Percentiles rank a stretch among this genome's conserved stretches.
Evolutionary conservation across 768 basidiomycete species (phyloP).

Genomic region (Leccinum truebloodii): DNA sequence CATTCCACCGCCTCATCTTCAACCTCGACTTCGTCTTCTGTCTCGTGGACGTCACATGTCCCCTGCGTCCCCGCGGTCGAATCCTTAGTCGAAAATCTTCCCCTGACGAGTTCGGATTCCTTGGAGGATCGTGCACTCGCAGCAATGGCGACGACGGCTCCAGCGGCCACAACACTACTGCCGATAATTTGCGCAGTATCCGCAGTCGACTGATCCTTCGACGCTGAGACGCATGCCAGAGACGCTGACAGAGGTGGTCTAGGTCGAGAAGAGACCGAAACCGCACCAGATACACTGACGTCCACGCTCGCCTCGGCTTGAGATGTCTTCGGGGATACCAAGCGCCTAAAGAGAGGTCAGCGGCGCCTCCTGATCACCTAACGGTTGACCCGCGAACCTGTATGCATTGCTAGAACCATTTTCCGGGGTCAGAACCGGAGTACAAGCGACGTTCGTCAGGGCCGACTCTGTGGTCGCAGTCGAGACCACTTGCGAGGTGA

Average conservation of each 20-base stretch:
- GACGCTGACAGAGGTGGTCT: background rate
- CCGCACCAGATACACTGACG: background rate
- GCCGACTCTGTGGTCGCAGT: background rate
- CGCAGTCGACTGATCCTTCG: background rate
- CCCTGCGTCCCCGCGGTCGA: background rate
- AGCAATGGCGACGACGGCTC: background rate
- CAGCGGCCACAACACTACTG: background rate
- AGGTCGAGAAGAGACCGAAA: background rate
- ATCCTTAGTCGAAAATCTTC: background rate
- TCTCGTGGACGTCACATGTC: background rate
- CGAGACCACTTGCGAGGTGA: background rate
- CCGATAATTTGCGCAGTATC: background rate
- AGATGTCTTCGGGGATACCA: background rate
- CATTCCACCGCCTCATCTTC: background rate
- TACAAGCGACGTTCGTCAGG: background rate
- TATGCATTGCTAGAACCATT: background rate
- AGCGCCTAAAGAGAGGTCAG: background rate
- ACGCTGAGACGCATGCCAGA: background rate
- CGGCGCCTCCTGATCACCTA: background rate
- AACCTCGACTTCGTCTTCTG: background rate
- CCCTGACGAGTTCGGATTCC: background rate
- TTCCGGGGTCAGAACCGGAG: background rate
- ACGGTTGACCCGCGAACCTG: constrained; percentile 5
- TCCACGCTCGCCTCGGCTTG: background rate
- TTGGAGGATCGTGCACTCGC: background rate